Percentiles rank a stretch among this genome's conserved stretches.
Conservation (phyloP, 2,329 filamentous ascomycete genomes). For the Stagonosporopsis cucurbitacearum region DNA sequence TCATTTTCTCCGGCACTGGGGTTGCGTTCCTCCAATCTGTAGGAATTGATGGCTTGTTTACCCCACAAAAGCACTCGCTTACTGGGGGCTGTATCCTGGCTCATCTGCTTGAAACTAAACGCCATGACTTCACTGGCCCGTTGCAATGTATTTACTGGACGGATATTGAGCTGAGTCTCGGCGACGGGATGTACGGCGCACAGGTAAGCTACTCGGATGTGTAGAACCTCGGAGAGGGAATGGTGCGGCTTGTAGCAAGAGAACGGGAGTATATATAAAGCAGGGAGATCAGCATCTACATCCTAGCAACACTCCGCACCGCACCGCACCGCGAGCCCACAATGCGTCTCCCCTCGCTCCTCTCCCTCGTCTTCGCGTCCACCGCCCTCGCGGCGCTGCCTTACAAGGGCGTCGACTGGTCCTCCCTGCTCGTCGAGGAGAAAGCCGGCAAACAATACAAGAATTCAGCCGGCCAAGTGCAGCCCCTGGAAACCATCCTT, state of each 20-base stretch:
- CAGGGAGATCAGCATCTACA: background rate
- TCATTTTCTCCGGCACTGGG: constrained; percentile 6
- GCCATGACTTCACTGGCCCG: constrained; percentile 1
- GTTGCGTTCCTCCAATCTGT: constrained; percentile 17
- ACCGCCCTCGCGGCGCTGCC: constrained; percentile 57
- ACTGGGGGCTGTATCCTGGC: background rate
- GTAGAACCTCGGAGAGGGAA: background rate
- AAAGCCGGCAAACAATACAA: constrained; percentile 67
- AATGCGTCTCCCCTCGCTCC: constrained; percentile 39
- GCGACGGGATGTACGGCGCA: background rate
- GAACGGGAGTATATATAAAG: constrained; percentile 7
- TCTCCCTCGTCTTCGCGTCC: constrained; percentile 30
- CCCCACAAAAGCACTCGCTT: constrained; percentile 11
- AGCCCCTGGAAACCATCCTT: constrained; percentile 69
- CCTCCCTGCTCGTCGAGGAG: constrained; percentile 70
- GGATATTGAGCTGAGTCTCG: background rate
- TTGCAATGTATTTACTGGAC: background rate
- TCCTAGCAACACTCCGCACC: background rate
- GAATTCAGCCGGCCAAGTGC: constrained; percentile 58
- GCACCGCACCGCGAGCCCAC: constrained; percentile 5
- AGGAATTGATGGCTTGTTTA: background rate
- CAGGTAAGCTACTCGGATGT: background rate
- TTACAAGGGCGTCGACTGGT: constrained; percentile 74
- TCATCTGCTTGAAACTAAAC: constrained; percentile 16
- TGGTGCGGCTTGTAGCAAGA: background rate